Percentiles rank a stretch among this genome's conserved stretches.
phyloP scores from a whole-genome alignment of 306 rosid species.

The Medicago ruthenica region DNA sequence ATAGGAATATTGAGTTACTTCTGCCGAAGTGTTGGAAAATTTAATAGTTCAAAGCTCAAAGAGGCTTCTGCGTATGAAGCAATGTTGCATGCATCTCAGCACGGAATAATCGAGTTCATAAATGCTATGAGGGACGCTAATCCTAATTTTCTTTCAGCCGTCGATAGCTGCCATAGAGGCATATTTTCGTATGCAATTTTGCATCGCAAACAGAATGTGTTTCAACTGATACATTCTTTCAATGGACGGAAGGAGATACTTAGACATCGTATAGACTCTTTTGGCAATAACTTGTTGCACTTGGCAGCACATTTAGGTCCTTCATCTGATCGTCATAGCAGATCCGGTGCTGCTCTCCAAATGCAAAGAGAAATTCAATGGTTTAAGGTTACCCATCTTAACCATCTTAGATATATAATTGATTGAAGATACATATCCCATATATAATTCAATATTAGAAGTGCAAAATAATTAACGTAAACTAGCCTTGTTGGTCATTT shows the following conservation, averaged over 20 bases:
- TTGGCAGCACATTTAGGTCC: constrained; percentile 34
- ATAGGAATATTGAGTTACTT: neutral
- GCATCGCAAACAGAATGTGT: constrained; percentile 12
- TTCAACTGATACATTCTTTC: neutral
- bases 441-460: no score
- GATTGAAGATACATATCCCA: neutral
- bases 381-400: constrained; percentile 24
- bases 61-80: neutral
- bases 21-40: neutral
- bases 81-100: constrained; percentile 28
- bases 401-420: no score
- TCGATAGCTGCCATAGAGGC: constrained; percentile 19
- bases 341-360: constrained; percentile 30
- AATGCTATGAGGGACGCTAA: neutral
- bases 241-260: neutral
- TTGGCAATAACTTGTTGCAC: constrained; percentile 34
- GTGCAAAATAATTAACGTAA: neutral
- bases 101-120: constrained; percentile 34
- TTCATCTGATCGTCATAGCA: constrained; percentile 16
- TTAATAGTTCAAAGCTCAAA: neutral
- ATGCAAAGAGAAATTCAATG: constrained; percentile 42
- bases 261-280: neutral
- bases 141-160: constrained; percentile 5
- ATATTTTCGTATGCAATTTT: constrained; percentile 36
- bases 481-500: no score